These are phyloP conservation scores for Phytopythium montanum DNA, from an alignment of 352 stramenopile genomes.

Conservation along the genomic window DNA sequence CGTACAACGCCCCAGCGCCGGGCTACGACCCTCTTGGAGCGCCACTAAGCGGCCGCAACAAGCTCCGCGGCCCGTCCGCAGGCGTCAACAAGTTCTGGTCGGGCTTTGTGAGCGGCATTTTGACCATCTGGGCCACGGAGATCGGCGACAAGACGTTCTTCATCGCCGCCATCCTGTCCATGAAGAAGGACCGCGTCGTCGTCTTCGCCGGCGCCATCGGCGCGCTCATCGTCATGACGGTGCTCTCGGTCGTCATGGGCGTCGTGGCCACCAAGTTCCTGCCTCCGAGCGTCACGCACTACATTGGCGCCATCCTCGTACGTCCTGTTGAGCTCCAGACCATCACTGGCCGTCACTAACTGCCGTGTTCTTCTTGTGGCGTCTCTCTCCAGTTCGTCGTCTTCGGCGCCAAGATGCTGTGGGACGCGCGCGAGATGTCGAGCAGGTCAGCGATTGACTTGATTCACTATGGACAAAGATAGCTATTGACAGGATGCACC, in stretches of 20 bases:
- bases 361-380: background rate
- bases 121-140: slow-evolving; percentile 98
- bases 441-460: slow-evolving; percentile 55
- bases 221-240: slow-evolving; percentile 96
- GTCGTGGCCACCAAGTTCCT: slow-evolving; percentile 95
- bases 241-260: slow-evolving; percentile 97
- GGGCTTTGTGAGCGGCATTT: slow-evolving; percentile 86
- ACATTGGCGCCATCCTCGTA: slow-evolving; percentile 90
- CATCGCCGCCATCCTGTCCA: slow-evolving; percentile 96
- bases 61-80: slow-evolving; percentile 32
- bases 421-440: slow-evolving; percentile 82
- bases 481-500: background rate
- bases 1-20: slow-evolving; percentile 12
- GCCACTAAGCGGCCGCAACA: slow-evolving; percentile 9
- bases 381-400: slow-evolving; percentile 90
- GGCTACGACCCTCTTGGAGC: slow-evolving; percentile 8
- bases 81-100: slow-evolving; percentile 80
- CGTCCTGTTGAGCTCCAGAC: too few relatives aligned
- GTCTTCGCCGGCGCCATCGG: slow-evolving; percentile 95
- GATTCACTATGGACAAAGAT: too few relatives aligned
- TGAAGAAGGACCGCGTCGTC: slow-evolving; percentile 94
- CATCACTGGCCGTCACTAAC: too few relatives aligned
- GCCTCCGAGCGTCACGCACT: slow-evolving; percentile 93
- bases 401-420: slow-evolving; percentile 95
- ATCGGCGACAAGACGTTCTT: slow-evolving; percentile 99